These are phyloP conservation scores for Hondaea fermentalgiana DNA, from an alignment of 108 stramenopile species.

Conservation along the genomic window DNA sequence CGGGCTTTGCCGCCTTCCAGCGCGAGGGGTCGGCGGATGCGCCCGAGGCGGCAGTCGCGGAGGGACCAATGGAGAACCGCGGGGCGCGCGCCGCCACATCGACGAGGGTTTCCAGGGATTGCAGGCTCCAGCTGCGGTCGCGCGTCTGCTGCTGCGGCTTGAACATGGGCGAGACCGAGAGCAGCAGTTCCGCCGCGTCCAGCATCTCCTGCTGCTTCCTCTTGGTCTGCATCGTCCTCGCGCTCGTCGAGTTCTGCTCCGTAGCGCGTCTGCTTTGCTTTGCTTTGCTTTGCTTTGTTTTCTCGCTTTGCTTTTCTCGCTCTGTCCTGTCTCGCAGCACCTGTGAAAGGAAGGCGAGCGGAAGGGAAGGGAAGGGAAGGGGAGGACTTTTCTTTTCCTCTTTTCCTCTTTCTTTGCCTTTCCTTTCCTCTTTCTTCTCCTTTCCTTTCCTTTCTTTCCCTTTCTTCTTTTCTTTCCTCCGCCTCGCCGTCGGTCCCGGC, in stretches of 20 bases:
- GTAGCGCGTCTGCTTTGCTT: no score
- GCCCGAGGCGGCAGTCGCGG: neutral
- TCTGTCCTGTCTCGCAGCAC: neutral
- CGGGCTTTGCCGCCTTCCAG: neutral
- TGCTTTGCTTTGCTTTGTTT: no score
- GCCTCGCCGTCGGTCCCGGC: neutral
- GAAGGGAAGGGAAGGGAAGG: neutral
- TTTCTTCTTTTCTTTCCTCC: neutral
- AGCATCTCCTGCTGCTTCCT: neutral
- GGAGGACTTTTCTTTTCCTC: neutral
- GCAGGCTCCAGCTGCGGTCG: constrained; percentile 6
- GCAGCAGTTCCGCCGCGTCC: neutral
- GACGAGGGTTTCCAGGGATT: neutral
- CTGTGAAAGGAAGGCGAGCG: neutral
- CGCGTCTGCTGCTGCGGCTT: constrained; percentile 16
- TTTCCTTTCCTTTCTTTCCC: neutral
- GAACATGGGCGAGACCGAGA: constrained; percentile 5
- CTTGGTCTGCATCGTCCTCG: no score
- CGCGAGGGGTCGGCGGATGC: neutral
- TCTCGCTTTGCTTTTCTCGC: neutral
- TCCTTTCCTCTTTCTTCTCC: neutral
- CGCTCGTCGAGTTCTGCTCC: no score
- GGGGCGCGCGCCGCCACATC: neutral
- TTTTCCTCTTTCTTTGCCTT: neutral
- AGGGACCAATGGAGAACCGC: neutral